These are phyloP conservation scores for Pseudopithomyces chartarum DNA, from an alignment of 2,329 filamentous ascomycete species.

Conservation along the genomic window DNA sequence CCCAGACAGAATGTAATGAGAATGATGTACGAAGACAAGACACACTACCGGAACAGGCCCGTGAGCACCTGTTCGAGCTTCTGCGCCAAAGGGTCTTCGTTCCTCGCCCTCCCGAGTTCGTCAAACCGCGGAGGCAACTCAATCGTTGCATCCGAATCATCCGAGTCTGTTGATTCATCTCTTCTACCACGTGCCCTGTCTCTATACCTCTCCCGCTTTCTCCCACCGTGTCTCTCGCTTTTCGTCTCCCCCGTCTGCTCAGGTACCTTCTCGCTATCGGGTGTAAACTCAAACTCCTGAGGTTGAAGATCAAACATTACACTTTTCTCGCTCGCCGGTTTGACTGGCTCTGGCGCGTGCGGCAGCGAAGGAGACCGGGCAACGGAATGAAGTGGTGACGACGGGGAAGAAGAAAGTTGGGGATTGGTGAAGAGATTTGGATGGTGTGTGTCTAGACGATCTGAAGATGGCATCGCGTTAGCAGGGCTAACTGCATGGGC, in stretches of 20 bases:
- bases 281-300: constrained; percentile 24
- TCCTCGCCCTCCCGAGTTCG: constrained; percentile 31
- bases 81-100: constrained; percentile 41
- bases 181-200: constrained; percentile 29
- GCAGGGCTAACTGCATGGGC: constrained; percentile 20
- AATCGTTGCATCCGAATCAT: constrained; percentile 39
- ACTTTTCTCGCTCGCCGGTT: constrained; percentile 29
- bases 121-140: constrained; percentile 45
- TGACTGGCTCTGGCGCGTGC: constrained; percentile 19
- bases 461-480: constrained; percentile 21
- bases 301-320: constrained; percentile 47
- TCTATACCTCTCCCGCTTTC: constrained; percentile 27
- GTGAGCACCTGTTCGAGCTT: constrained; percentile 40
- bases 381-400: neutral
- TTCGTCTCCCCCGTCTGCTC: constrained; percentile 11
- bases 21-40: neutral
- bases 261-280: constrained; percentile 22
- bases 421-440: neutral
- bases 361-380: constrained; percentile 7
- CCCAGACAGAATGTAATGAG: neutral
- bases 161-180: constrained; percentile 31
- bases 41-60: constrained; percentile 31
- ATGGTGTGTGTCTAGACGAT: constrained; percentile 26
- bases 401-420: neutral
- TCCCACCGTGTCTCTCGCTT: constrained; percentile 9